Conservation (phyloP, 371 early-diverging fungal genomes). For the Edhazardia aedis region DNA sequence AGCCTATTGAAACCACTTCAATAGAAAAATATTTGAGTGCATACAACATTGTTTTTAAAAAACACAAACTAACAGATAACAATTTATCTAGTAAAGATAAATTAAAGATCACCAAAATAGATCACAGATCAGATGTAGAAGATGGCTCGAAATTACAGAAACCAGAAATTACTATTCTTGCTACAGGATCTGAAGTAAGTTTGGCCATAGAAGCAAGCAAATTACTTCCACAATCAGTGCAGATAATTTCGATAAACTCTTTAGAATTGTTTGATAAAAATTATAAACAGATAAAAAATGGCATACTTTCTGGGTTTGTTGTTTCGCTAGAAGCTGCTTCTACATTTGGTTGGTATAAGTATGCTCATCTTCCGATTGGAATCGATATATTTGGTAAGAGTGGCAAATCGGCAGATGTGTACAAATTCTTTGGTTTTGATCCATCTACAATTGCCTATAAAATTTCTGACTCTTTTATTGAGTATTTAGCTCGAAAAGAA, state of each 20-base stretch:
- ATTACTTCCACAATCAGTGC: slow-evolving; percentile 51
- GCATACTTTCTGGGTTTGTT: slow-evolving; percentile 56
- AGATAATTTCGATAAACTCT: slow-evolving; percentile 83
- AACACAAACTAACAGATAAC: not conserved
- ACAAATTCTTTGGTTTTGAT: not conserved
- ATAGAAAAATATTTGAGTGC: slow-evolving; percentile 49
- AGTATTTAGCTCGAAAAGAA: no score
- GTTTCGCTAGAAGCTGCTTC: slow-evolving; percentile 74
- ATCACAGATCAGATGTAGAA: not conserved
- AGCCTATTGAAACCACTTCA: slow-evolving; percentile 60
- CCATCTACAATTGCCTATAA: no score
- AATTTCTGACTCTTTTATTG: no score
- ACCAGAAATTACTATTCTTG: slow-evolving; percentile 56
- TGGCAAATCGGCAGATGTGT: slow-evolving; percentile 44
- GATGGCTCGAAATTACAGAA: no score
- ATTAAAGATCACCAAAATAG: no score
- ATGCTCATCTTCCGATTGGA: slow-evolving; percentile 68
- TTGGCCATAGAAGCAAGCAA: slow-evolving; percentile 63
- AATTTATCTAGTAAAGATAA: not conserved
- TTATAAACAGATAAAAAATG: slow-evolving; percentile 56
- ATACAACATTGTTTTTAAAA: slow-evolving; percentile 34
- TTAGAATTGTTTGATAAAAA: slow-evolving; percentile 76
- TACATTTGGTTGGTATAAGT: slow-evolving; percentile 76
- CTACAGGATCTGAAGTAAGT: slow-evolving; percentile 80
- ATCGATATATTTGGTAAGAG: slow-evolving; percentile 78